A percentile compares a stretch with the other conserved stretches of the same genome.
Conservation (phyloP, 2,329 filamentous ascomycete species). For the Cytospora piceicola region DNA sequence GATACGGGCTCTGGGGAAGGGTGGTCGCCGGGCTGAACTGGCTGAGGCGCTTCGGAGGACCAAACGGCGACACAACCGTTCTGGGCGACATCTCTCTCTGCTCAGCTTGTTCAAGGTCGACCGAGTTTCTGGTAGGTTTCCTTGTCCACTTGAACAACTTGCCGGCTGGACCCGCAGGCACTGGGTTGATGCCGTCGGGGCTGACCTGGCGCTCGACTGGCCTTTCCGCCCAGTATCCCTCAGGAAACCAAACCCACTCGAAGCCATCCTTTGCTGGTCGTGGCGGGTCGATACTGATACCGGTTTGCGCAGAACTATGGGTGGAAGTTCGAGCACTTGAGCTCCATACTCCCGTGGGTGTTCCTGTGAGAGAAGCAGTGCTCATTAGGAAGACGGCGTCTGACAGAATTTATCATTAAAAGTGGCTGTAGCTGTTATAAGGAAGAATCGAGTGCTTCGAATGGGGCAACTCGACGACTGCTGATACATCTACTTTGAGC, state of each 20-base stretch:
- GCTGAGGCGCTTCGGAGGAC: background rate
- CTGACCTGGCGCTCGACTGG: constrained; percentile 4
- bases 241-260: constrained; percentile 68
- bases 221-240: constrained; percentile 66
- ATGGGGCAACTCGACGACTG: background rate
- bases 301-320: constrained; percentile 4
- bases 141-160: constrained; percentile 37
- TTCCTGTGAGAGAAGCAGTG: constrained; percentile 29
- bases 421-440: background rate
- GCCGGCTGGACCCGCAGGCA: constrained; percentile 43
- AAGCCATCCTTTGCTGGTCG: constrained; percentile 56
- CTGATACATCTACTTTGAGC: background rate
- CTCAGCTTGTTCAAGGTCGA: background rate
- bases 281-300: constrained; percentile 52
- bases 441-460: background rate
- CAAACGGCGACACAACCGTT: constrained; percentile 36
- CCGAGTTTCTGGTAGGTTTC: constrained; percentile 1
- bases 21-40: constrained; percentile 10
- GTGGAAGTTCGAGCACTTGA: constrained; percentile 2
- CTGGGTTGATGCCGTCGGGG: constrained; percentile 7
- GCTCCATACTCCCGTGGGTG: constrained; percentile 17
- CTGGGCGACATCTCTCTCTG: constrained; percentile 28
- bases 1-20: constrained; percentile 46
- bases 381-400: constrained; percentile 11
- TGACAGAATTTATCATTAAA: no score